Evolutionary conservation across 2,329 filamentous ascomycete genomes (phyloP).

Genomic region (Penicillium decumbens): DNA sequence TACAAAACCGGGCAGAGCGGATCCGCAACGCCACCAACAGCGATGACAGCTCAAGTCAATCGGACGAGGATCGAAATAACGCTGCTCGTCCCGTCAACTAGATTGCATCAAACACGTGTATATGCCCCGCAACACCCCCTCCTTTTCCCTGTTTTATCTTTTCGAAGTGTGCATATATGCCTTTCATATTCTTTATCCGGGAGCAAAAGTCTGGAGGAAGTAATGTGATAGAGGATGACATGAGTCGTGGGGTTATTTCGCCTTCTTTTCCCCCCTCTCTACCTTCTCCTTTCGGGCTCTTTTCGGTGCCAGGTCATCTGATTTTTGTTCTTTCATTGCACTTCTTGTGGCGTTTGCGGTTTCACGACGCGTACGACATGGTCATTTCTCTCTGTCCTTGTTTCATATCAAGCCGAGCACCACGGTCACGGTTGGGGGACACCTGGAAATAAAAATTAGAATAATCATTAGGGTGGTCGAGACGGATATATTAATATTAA

Average conservation of each 20-base stretch:
- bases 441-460: conserved; percentile 25
- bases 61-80: conserved; percentile 43
- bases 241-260: conserved; percentile 5
- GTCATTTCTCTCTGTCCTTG: conserved; percentile 22
- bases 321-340: conserved; percentile 11
- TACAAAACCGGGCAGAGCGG: conserved; percentile 43
- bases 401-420: conserved; percentile 19
- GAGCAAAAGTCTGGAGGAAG: conserved; percentile 12
- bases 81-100: conserved; percentile 15
- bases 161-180: conserved; percentile 21
- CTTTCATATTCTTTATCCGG: conserved; percentile 13
- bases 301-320: conserved; percentile 5
- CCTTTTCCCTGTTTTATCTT: conserved; percentile 61
- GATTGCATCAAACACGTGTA: conserved; percentile 40
- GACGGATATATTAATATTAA: conserved; percentile 21
- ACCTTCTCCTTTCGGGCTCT: conserved; percentile 12
- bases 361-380: conserved; percentile 31
- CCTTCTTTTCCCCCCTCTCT: conserved; percentile 4
- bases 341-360: conserved; percentile 27
- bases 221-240: conserved; percentile 15
- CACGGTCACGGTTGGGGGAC: conserved; percentile 18
- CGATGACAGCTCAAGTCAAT: conserved; percentile 48
- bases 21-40: conserved; percentile 41
- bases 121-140: conserved; percentile 58
- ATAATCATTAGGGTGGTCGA: conserved; percentile 21